Base-by-base conservation (phyloP, 257 asterid genomes). In the Solanum bulbocastanum region DNA sequence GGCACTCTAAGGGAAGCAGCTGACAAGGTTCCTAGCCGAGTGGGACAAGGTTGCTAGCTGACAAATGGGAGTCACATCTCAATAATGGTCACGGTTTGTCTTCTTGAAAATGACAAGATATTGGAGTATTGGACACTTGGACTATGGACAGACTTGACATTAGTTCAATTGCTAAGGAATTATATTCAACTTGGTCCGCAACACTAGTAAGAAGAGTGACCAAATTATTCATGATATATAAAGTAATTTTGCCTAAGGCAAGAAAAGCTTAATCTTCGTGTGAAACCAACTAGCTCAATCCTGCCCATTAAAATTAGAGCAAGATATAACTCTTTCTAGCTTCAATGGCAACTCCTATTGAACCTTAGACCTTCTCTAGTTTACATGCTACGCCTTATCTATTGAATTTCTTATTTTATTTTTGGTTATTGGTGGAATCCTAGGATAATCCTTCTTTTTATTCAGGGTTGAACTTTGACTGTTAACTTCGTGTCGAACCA, bases 61-160 rank as follows among this genome's bases (percentile, higher is more conserved):
- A 90, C 93, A 91, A 88, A 87, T 27, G 25, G 76, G 82, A n/a
- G 72, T 36, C 23, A 75, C 60, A 71, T 81, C 86, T 87, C 75
- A 86, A 76, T 82, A 9, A 20, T 91, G 94, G 94, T 89, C 95
- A 94, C 86, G 20, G 62, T 44, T 42, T 84, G 79, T 69, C 87
- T 88, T 83, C 44, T 91, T 76, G 87, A 69, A 83, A 84, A 66
- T 85, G 62, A 25, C 87, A 33, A 35, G 5, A 84, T 42, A 42
- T 42, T 42, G 14, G 15, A 39, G 52, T 66, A 85, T 66, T 85
- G 32, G 82, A 13, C 36, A 25, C 13, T 46, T 46, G 56, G 56
- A 46, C 56, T 46, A 49, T 36, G 16, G 87, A 15, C 68, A 30
- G 66, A 16, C 42, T 18, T 66, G 6, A 8, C 16, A 10, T 39